phyloP scores from a whole-genome alignment of 2,329 filamentous ascomycete species.

The Ceratocystis colombiana region DNA sequence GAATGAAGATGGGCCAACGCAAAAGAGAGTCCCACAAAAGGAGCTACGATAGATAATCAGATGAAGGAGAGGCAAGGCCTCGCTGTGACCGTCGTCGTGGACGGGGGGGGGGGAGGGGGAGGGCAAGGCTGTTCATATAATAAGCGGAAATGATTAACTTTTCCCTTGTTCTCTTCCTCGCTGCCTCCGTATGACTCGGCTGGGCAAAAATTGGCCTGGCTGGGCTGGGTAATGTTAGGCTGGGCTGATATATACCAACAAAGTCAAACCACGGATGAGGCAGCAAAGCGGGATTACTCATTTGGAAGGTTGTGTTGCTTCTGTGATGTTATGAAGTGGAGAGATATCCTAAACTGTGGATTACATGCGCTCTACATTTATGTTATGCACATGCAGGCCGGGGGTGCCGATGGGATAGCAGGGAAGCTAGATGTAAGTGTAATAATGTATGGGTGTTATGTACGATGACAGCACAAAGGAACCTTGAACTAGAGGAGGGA shows the following conservation, averaged over 20 bases:
- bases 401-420: neutral
- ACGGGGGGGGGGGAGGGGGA: neutral
- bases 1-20: neutral
- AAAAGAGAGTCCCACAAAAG: neutral
- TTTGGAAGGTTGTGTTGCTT: neutral
- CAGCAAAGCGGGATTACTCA: neutral
- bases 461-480: neutral
- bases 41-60: conserved; percentile 3
- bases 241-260: neutral
- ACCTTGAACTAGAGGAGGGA: too few relatives aligned
- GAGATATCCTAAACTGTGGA: too few relatives aligned
- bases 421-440: neutral
- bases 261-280: neutral
- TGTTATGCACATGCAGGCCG: neutral
- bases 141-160: neutral
- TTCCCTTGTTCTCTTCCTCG: neutral
- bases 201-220: conserved; percentile 1
- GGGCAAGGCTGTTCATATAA: neutral
- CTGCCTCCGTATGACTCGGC: neutral
- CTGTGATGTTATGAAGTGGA: neutral
- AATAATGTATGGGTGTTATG: neutral
- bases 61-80: conserved; percentile 15
- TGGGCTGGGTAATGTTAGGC: neutral
- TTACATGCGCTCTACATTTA: too few relatives aligned
- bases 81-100: too few relatives aligned